A percentile compares a stretch with the other conserved stretches of the same genome.
phyloP scores from a whole-genome alignment of 345 rosid species.

The Populus alba region DNA sequence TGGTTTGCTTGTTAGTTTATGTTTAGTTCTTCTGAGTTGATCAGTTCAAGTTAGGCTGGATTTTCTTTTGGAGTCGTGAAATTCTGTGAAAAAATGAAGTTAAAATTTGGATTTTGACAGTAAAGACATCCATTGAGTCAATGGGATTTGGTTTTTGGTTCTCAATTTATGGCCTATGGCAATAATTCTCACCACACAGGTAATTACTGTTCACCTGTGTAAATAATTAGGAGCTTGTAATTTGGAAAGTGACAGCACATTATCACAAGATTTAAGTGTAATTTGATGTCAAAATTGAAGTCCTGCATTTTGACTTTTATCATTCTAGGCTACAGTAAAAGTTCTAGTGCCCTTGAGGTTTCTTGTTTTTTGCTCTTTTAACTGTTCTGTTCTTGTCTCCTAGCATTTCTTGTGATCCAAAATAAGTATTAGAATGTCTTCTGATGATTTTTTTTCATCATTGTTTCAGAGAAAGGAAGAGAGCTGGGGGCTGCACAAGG shows the following conservation, averaged over 20 bases:
- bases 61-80: not conserved
- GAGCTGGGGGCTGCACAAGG: conserved; percentile 51
- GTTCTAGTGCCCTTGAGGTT: no score
- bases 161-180: not conserved
- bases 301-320: no score
- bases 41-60: not conserved
- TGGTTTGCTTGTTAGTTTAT: no score
- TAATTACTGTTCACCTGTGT: not conserved
- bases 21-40: not conserved
- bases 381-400: no score
- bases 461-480: conserved; percentile 55
- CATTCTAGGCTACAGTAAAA: no score
- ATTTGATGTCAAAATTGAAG: no score
- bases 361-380: no score
- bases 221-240: not conserved
- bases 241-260: not conserved
- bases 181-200: not conserved
- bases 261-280: no score
- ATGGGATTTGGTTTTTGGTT: not conserved
- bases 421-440: not conserved
- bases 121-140: no score
- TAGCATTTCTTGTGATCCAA: not conserved
- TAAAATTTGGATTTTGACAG: no score
- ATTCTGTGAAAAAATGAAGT: no score
- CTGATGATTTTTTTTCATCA: not conserved